Base-by-base conservation (phyloP, 2,329 filamentous ascomycete species). In the Botrytis tulipae region DNA sequence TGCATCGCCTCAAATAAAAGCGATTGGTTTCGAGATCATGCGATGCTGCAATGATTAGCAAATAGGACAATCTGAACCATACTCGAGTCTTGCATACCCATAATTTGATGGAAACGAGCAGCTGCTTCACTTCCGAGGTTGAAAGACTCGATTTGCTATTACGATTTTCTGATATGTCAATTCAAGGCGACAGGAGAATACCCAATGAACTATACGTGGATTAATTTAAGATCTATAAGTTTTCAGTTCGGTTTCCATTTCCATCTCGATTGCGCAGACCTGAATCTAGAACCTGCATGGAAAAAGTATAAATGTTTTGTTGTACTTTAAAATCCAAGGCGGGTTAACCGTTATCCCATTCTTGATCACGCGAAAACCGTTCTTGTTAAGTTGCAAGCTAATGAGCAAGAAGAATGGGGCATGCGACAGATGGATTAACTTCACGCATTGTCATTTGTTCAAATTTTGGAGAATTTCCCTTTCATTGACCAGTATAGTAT, bases 211-310 rank as follows among this genome's bases (percentile, higher is more conserved):
- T 42, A 32, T 42, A 32, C 22, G 25, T 4, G 51, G 44, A 51
- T 20, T 51, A 32, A 32, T 48, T 29, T 37, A 40, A 71, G 70
- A 66, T 71, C 70, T 40, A 32, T 66, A n/a, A 20, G n/a, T 29
- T 29, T 57, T 8, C 51, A 18, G 14, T 57, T 32, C 51, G n/a
- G n/a, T 51, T 71, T 65, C 60, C 46, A 71, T 54, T 57, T 57
- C 65, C 25, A 71, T 71, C 60, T 71, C 46, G 25, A 40, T 20
- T 54, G 65, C 8, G 16, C 46, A 51, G 57, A 71, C 60, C 60
- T 44, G n/a, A 35, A 71, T 71, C 70, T 65, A 71, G 70, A 65
- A 65, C 70, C 70, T 71, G 70, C 70, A 66, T 71, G 35, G 22
- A 62, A 51, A 54, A 57, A 57, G n/a, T 57, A 14, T 42, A 61